Conservation (phyloP, 306 rosid genomes). For the Corylus heterophylla region DNA sequence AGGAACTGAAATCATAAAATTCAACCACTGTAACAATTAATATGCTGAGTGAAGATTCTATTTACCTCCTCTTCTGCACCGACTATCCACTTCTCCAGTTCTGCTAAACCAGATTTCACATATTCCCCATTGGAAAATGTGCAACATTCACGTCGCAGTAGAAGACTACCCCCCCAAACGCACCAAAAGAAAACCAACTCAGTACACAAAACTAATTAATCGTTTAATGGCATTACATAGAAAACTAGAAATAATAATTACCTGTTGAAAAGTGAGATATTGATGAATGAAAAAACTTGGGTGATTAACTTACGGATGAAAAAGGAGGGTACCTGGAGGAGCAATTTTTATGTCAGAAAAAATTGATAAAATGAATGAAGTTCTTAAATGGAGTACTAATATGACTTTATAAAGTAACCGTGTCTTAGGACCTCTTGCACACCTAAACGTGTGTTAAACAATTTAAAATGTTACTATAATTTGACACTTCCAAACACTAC, state of each 20-base stretch:
- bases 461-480: neutral
- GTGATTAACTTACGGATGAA: conserved; percentile 91
- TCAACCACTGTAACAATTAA: conserved; percentile 4
- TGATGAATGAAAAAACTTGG: conserved; percentile 95
- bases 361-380: neutral
- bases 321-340: conserved; percentile 87
- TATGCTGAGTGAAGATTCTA: conserved; percentile 14
- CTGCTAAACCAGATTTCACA: conserved; percentile 94
- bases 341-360: conserved; percentile 32
- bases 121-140: conserved; percentile 97
- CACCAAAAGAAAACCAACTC: conserved; percentile 20
- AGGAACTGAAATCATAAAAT: conserved; percentile 17
- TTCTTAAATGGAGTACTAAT: conserved; percentile 9
- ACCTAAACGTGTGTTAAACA: neutral
- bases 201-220: conserved; percentile 13
- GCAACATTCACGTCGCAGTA: conserved; percentile 95
- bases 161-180: conserved; percentile 54
- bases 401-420: conserved; percentile 3
- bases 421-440: neutral
- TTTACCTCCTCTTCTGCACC: conserved; percentile 79
- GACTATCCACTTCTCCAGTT: conserved; percentile 92
- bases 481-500: neutral
- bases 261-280: conserved; percentile 96
- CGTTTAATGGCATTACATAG: conserved; percentile 3
- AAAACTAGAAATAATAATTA: conserved; percentile 25